Conservation (phyloP, 1,284 basidiomycete species). For the Tilletia indica region DNA sequence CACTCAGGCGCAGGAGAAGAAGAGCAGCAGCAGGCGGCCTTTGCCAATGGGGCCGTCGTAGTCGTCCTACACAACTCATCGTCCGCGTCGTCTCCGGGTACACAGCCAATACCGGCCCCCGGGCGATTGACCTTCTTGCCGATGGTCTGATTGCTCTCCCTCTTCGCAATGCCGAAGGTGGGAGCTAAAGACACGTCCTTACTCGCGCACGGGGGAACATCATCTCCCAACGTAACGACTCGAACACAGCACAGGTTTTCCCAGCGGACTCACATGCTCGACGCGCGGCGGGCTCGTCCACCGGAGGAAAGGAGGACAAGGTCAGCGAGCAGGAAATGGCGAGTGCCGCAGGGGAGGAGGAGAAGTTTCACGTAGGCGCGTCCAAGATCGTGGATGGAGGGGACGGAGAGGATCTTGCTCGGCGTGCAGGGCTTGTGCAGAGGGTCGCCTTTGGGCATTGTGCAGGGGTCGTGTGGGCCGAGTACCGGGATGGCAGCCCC, state of each 20-base stretch:
- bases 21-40: neutral
- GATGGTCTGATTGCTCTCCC: neutral
- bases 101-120: too few species aligned
- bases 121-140: too few species aligned
- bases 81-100: too few species aligned
- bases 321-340: constrained; percentile 30
- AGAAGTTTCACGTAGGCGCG: too few species aligned
- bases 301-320: constrained; percentile 24
- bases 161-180: neutral
- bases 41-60: neutral
- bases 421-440: too few species aligned
- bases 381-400: too few species aligned
- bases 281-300: constrained; percentile 15
- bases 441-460: too few species aligned
- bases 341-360: constrained; percentile 63
- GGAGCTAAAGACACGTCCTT: neutral
- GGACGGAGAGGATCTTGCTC: too few species aligned
- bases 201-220: constrained; percentile 75
- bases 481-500: too few species aligned
- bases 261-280: too few species aligned
- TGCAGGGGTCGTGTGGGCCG: too few species aligned
- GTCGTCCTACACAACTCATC: constrained; percentile 2
- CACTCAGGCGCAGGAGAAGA: too few species aligned
- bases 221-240: constrained; percentile 65
- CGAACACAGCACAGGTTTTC: constrained; percentile 71